phyloP scores from a whole-genome alignment of 2,329 filamentous ascomycete species.

The Juglanconis oblonga region DNA sequence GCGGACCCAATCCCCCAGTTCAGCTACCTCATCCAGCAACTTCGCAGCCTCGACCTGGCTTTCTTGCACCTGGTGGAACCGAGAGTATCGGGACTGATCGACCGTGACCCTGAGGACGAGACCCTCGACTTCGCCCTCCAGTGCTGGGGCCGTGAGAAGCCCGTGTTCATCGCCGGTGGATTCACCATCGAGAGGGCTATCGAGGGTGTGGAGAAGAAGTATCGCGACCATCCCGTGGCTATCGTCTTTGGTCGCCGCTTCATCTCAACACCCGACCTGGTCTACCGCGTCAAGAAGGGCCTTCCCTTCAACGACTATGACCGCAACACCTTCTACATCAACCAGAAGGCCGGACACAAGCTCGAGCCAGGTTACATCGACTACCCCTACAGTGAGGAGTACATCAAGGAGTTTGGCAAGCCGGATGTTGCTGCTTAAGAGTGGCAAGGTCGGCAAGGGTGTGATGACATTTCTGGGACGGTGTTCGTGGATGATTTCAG shows the following conservation, averaged over 20 bases:
- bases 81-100: conserved; percentile 37
- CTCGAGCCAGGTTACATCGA: conserved; percentile 22
- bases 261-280: conserved; percentile 33
- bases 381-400: conserved; percentile 25
- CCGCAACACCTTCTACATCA: conserved; percentile 27
- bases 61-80: conserved; percentile 60
- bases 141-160: conserved; percentile 29
- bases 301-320: conserved; percentile 28
- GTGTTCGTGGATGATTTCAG: neutral
- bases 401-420: conserved; percentile 19
- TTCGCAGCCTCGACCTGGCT: conserved; percentile 50
- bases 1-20: conserved; percentile 57
- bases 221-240: conserved; percentile 18
- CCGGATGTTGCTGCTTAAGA: conserved; percentile 14
- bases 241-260: conserved; percentile 32
- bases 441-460: neutral
- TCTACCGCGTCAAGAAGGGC: conserved; percentile 26
- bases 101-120: conserved; percentile 13
- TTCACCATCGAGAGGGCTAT: conserved; percentile 26
- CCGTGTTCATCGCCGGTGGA: conserved; percentile 31
- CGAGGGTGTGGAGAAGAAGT: conserved; percentile 16
- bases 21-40: conserved; percentile 47
- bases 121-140: conserved; percentile 26
- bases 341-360: conserved; percentile 19
- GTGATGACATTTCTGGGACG: neutral